Conservation (phyloP, 1,284 basidiomycete genomes). For the Trichosporon faecale region DNA sequence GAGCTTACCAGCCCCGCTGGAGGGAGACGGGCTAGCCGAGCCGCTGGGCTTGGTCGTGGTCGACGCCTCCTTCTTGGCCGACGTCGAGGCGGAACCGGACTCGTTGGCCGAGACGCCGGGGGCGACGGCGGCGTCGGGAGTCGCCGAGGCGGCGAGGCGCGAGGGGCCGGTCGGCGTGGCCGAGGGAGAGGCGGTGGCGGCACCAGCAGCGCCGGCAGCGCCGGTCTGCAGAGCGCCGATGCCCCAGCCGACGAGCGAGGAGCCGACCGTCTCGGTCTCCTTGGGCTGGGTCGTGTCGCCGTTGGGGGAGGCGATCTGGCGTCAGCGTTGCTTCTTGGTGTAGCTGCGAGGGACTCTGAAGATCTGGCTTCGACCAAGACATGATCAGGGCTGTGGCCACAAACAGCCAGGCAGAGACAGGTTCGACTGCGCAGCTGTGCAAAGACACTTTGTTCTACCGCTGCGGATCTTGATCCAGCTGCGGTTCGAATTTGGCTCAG, state of each 20-base stretch:
- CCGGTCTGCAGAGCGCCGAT: neutral
- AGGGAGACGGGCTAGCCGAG: neutral
- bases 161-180: neutral
- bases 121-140: neutral
- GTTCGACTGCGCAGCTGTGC: neutral
- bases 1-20: neutral
- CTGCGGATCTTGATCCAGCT: neutral
- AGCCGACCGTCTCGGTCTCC: slow-evolving; percentile 24
- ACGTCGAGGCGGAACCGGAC: neutral
- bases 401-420: no score
- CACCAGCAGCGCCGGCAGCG: neutral
- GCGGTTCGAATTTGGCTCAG: neutral
- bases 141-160: neutral
- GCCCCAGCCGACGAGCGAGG: slow-evolving; percentile 44
- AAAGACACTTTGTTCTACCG: neutral
- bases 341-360: no score
- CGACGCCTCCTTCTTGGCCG: neutral
- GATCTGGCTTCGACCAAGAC: no score
- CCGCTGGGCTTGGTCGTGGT: neutral
- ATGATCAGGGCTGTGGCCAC: no score
- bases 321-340: neutral
- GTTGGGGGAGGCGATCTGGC: slow-evolving; percentile 41
- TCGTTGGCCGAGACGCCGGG: neutral
- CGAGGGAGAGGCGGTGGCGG: neutral
- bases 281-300: slow-evolving; percentile 41